phyloP scores from a whole-genome alignment of 352 stramenopile genomes.

The Phytophthora ramorum region DNA sequence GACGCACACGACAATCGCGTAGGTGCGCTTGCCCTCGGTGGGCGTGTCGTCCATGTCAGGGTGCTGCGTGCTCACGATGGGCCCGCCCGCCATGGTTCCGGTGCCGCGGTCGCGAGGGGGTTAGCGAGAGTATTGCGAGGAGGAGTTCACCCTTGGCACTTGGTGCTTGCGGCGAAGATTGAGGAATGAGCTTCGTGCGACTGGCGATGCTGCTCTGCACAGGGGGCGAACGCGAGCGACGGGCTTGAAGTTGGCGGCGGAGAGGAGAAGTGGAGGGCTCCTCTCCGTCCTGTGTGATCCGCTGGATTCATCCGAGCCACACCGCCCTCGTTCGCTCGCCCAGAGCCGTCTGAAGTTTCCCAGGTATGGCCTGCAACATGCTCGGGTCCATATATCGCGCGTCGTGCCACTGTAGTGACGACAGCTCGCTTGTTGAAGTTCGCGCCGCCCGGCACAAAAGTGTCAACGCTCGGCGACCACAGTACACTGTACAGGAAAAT shows the following conservation, averaged over 20 bases:
- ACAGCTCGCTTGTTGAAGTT: background rate
- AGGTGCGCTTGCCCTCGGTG: slow-evolving; percentile 41
- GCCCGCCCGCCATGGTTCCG: slow-evolving; percentile 18
- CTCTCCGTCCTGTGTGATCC: background rate
- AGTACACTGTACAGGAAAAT: too few relatives aligned
- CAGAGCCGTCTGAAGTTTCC: background rate
- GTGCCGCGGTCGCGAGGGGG: background rate
- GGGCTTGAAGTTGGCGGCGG: slow-evolving; percentile 4
- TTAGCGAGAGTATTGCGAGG: too few relatives aligned
- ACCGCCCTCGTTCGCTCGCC: background rate
- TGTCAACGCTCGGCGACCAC: too few relatives aligned
- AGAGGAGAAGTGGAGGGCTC: background rate
- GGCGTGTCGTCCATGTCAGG: slow-evolving; percentile 21
- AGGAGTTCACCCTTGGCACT: background rate
- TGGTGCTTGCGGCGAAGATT: slow-evolving; percentile 6
- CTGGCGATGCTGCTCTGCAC: too few relatives aligned
- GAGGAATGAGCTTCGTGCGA: slow-evolving; percentile 6
- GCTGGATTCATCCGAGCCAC: slow-evolving; percentile 9
- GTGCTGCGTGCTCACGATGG: background rate
- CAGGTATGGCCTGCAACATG: background rate
- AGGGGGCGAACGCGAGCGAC: background rate
- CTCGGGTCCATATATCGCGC: slow-evolving; percentile 1
- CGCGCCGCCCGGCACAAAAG: slow-evolving; percentile 1
- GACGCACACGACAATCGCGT: slow-evolving; percentile 43
- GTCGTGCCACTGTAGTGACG: slow-evolving; percentile 4